These are phyloP conservation scores for Claviceps capensis DNA, from an alignment of 2,329 filamentous ascomycete species.

Conservation along the genomic window DNA sequence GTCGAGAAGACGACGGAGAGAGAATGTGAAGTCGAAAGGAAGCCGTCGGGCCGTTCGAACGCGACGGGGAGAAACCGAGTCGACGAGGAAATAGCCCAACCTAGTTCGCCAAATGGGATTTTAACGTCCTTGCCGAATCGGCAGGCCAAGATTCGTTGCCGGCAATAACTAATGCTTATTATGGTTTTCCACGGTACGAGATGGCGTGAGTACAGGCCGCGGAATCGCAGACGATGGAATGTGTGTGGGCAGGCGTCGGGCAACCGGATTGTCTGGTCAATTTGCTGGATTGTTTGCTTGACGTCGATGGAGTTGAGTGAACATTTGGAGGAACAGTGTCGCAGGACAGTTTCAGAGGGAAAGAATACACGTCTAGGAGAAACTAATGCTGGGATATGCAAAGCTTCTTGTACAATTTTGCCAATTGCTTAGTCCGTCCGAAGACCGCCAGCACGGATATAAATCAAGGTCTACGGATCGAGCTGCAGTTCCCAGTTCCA, in stretches of 20 bases:
- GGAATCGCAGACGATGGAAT: background rate
- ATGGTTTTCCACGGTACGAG: background rate
- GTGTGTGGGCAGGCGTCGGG: background rate
- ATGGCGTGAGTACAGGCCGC: background rate
- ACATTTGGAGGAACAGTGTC: background rate
- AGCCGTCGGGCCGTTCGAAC: background rate
- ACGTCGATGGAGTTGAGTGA: background rate
- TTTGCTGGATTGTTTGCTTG: background rate
- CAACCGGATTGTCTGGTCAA: too few relatives aligned
- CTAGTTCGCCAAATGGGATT: background rate
- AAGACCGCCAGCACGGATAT: background rate
- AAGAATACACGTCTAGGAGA: background rate
- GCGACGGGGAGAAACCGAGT: background rate
- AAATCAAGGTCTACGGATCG: background rate
- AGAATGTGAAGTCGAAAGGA: background rate
- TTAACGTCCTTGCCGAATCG: background rate
- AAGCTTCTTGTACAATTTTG: constrained; percentile 3
- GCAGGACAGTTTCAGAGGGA: background rate
- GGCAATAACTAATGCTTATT: background rate
- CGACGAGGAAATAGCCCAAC: background rate
- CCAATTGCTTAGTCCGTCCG: background rate
- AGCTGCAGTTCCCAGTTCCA: background rate
- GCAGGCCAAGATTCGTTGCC: background rate
- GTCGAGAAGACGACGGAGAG: background rate
- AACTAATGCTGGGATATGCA: background rate